These are phyloP conservation scores for Aegilops bicornis DNA, from an alignment of 176 grass and related monocot species.

Conservation along the genomic window DNA sequence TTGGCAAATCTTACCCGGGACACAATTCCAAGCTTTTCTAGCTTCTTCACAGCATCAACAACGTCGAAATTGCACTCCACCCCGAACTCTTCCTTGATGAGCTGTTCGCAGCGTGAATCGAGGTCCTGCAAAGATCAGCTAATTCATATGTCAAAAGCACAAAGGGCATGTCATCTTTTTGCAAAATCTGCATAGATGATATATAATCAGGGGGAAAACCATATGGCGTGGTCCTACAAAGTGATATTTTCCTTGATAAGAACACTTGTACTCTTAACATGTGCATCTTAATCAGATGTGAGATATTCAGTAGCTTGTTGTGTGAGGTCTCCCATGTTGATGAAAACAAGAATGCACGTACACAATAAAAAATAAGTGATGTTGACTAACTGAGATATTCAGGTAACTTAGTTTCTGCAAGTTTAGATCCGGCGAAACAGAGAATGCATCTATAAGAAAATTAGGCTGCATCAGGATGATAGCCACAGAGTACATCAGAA, in stretches of 20 bases:
- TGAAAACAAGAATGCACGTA: neutral
- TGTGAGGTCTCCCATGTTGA: neutral
- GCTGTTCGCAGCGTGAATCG: conserved; percentile 70
- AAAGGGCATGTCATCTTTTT: neutral
- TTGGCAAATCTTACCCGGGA: conserved; percentile 60
- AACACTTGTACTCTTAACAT: neutral
- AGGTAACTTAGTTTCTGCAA: neutral
- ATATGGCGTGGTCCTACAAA: neutral
- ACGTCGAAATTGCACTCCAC: conserved; percentile 88
- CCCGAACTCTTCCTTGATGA: conserved; percentile 80
- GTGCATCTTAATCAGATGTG: neutral
- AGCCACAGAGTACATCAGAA: neutral
- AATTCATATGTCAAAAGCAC: neutral
- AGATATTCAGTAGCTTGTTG: neutral
- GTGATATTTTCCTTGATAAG: neutral
- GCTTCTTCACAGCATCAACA: conserved; percentile 77
- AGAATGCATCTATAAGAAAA: neutral
- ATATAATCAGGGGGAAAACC: neutral
- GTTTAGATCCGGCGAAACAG: neutral
- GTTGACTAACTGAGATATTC: neutral
- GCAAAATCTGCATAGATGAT: neutral
- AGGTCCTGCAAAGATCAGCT: conserved; percentile 57
- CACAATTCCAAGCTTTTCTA: conserved; percentile 91
- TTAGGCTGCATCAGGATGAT: neutral
- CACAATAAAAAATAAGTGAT: neutral